phyloP scores from a whole-genome alignment of 257 asterid genomes.

The Scutellaria barbata region DNA sequence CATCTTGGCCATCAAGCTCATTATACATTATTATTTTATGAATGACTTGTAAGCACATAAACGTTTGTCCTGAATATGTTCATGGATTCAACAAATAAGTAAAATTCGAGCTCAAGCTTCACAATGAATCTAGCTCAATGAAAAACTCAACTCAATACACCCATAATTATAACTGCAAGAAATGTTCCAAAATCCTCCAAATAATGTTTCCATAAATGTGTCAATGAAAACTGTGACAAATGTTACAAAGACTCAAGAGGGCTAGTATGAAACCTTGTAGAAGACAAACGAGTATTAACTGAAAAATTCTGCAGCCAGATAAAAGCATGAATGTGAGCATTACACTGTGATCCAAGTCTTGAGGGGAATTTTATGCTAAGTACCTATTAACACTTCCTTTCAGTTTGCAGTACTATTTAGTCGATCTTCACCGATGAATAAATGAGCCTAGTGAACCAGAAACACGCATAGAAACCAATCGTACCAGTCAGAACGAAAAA shows the following conservation, averaged over 20 bases:
- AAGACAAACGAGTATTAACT: slow-evolving; percentile 5
- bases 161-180: neutral
- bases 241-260: slow-evolving; percentile 36
- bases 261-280: slow-evolving; percentile 22
- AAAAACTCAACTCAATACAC: no score
- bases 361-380: neutral
- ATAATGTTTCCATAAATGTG: slow-evolving; percentile 35
- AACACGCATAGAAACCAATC: slow-evolving; percentile 82
- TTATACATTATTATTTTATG: no score
- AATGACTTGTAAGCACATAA: no score
- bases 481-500: slow-evolving; percentile 92
- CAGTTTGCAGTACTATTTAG: slow-evolving; percentile 29
- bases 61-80: no score
- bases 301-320: slow-evolving; percentile 28
- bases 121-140: no score
- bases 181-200: slow-evolving; percentile 37
- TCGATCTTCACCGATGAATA: slow-evolving; percentile 94
- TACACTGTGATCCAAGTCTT: slow-evolving; percentile 23
- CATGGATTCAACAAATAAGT: no score
- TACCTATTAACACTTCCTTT: slow-evolving; percentile 4
- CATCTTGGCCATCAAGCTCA: no score
- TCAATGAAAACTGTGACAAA: slow-evolving; percentile 25
- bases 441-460: slow-evolving; percentile 92
- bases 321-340: slow-evolving; percentile 40
- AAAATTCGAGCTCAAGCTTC: no score